Conservation (phyloP, 2,329 filamentous ascomycete species). For the Rhynchosporium secalis region DNA sequence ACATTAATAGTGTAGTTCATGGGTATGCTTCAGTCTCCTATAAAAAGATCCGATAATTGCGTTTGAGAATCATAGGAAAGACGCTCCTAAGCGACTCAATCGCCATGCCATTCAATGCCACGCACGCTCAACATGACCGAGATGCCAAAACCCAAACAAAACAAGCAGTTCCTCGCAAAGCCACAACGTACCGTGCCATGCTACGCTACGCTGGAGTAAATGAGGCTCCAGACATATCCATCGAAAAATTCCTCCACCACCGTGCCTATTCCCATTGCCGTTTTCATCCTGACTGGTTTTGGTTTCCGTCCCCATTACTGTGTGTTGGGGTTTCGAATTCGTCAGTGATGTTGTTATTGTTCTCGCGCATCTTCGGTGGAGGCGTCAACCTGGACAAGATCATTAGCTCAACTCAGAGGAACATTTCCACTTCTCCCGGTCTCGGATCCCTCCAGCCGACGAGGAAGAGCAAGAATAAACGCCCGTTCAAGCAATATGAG, state of each 20-base stretch:
- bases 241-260: not conserved
- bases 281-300: not conserved
- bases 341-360: not conserved
- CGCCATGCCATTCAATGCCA: not conserved
- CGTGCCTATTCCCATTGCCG: not conserved
- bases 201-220: not conserved
- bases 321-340: not conserved
- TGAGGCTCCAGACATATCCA: not conserved
- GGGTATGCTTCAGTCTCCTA: too few relatives aligned
- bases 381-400: constrained; percentile 6
- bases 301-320: too few relatives aligned
- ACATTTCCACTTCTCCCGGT: not conserved
- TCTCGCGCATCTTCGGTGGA: not conserved
- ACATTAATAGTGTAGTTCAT: too few relatives aligned
- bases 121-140: not conserved
- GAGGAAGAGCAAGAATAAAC: not conserved
- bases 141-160: not conserved
- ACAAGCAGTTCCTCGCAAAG: not conserved
- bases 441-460: not conserved
- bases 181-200: not conserved
- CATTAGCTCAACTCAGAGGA: not conserved
- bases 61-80: too few relatives aligned
- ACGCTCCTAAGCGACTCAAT: not conserved
- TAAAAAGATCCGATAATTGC: too few relatives aligned
- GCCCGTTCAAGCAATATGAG: not conserved